phyloP scores from a whole-genome alignment of 2,329 filamentous ascomycete genomes.

The Fusarium hainanense region DNA sequence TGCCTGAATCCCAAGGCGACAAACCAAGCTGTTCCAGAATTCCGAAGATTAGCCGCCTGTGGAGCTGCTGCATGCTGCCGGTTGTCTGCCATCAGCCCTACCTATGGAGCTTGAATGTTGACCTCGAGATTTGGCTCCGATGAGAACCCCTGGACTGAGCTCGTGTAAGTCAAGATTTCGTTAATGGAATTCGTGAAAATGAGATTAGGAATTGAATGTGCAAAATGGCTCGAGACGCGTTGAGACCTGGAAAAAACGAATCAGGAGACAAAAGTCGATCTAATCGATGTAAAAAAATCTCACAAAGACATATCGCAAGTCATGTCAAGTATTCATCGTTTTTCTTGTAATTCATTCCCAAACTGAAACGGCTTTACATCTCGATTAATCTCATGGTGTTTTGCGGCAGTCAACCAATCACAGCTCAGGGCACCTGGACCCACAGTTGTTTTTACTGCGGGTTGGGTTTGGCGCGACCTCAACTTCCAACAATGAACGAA shows the following conservation, averaged over 20 bases:
- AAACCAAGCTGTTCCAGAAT: not conserved
- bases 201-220: constrained; percentile 36
- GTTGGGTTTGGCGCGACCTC: constrained; percentile 18
- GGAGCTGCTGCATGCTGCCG: constrained; percentile 2
- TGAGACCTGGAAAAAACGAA: constrained; percentile 21
- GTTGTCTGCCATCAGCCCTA: constrained; percentile 45
- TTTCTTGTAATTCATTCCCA: constrained; percentile 20
- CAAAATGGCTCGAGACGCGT: constrained; percentile 1
- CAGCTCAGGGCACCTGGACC: not conserved
- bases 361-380: constrained; percentile 15
- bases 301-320: not conserved
- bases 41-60: not conserved
- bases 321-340: constrained; percentile 16
- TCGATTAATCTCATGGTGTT: constrained; percentile 5
- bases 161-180: constrained; percentile 30
- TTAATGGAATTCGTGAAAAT: constrained; percentile 8
- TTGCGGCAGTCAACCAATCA: constrained; percentile 25
- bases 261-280: not conserved
- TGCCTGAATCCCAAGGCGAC: constrained; percentile 7
- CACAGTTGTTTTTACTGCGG: constrained; percentile 14
- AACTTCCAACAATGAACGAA: constrained; percentile 40
- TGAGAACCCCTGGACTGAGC: constrained; percentile 41
- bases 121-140: constrained; percentile 45
- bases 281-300: not conserved
- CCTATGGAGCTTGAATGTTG: constrained; percentile 47